Base-by-base conservation (phyloP, 208 protist species). In the Trypanosoma lewisi region DNA sequence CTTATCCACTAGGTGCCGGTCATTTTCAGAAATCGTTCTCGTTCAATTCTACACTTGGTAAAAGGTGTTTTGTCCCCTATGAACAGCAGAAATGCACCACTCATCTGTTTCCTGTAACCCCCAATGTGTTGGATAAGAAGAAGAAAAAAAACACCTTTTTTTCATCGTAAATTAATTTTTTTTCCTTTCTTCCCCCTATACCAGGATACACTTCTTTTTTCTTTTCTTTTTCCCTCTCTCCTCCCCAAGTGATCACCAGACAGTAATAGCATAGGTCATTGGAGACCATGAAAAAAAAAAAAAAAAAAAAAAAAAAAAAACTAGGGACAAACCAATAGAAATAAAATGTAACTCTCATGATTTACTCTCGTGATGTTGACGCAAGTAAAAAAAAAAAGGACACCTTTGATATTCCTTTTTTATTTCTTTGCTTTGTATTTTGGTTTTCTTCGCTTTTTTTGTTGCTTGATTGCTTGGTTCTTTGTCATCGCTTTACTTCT, bases 1-100 rank as follows among this genome's bases (percentile, higher is more conserved):
- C 2, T 54, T 75, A 33, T 71, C 80, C 25, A 85, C 80, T 4
- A 80, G 61, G 53, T 41, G 66, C 80, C 75, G 80, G 25, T 84
- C 53, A 17, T 61, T 51, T 16, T 67, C 65, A 23, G 34, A 39
- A 14, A 39, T 39, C 34, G 11, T 39, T 39, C 11, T 58, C 25
- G 33, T 47, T 19, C 55, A 56, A 37, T 58, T 44, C 30, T 45
- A 44, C 11, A 41, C 33, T 30, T 34, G 17, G 36, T 21, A 21
- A 44, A 4, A 41, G 5, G 16, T 27, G 17, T 58, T 36, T 53
- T 37, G 41, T 27, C 19, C 7, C 6, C 49, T 33, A 34, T 16
- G 27, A 50, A 19, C 1, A 23, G n/a, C 28, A 23, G 23, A n/a
- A n/a, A n/a, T n/a, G n/a, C n/a, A n/a, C n/a, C n/a, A n/a, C n/a